Percentiles rank a stretch among this genome's conserved stretches.
These are phyloP conservation scores for Saccharum officinarum DNA, from an alignment of 176 grass and related monocot species.

Conservation along the genomic window DNA sequence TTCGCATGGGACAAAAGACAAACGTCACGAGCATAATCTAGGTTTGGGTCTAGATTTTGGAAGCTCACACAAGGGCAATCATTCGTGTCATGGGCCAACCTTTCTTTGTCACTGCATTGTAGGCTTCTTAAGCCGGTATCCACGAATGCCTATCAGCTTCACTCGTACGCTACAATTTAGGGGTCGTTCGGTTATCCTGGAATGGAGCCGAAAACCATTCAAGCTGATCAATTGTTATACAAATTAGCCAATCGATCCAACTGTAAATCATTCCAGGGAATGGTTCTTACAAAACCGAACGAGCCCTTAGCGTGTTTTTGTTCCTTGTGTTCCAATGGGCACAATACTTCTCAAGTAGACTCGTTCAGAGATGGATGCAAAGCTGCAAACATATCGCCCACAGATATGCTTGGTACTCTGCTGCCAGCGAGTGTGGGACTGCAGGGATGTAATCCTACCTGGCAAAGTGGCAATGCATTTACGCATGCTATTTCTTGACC, in stretches of 20 bases:
- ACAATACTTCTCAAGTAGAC: too few relatives aligned
- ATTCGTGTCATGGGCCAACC: background rate
- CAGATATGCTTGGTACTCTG: background rate
- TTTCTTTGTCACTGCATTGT: background rate
- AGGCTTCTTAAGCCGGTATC: background rate
- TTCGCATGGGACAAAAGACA: background rate
- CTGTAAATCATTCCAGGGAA: too few relatives aligned
- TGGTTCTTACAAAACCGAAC: too few relatives aligned
- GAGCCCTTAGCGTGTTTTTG: background rate
- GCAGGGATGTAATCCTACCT: background rate
- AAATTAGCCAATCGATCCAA: too few relatives aligned
- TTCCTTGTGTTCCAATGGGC: background rate
- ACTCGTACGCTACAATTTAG: background rate
- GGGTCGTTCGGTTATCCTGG: too few relatives aligned
- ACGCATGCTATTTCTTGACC: background rate
- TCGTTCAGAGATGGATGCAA: background rate
- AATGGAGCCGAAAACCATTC: too few relatives aligned
- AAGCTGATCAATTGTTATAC: too few relatives aligned
- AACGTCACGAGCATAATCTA: background rate
- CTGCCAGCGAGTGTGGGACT: background rate
- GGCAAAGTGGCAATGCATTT: constrained; percentile 10
- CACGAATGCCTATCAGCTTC: background rate
- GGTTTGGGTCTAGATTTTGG: background rate
- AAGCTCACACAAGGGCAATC: background rate
- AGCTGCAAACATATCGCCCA: background rate